Evolutionary conservation across 139 green algal species (phyloP).

Genomic region (Diplosphaera chodatii): DNA sequence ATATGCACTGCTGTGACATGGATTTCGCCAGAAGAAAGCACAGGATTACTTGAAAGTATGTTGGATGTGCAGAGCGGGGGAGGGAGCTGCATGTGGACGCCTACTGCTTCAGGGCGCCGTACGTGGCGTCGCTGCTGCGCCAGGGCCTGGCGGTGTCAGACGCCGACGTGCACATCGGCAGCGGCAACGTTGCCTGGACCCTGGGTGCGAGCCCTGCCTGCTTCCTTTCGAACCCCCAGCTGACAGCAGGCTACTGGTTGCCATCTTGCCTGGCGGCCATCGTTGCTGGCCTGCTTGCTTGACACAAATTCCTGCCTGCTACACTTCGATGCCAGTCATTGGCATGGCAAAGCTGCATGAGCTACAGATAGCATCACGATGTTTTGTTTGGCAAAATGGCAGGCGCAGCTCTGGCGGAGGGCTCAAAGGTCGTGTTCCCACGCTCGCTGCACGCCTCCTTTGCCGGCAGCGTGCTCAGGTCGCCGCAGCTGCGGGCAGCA

Average conservation of each 20-base stretch:
- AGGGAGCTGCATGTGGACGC: constrained; percentile 54
- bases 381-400: too few species aligned
- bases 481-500: background rate
- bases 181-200: constrained; percentile 51
- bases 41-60: too few species aligned
- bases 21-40: too few species aligned
- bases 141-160: constrained; percentile 51
- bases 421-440: constrained; percentile 17
- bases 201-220: constrained; percentile 25
- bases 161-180: constrained; percentile 36
- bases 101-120: constrained; percentile 79
- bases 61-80: constrained; percentile 12
- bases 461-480: background rate
- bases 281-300: too few species aligned
- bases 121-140: constrained; percentile 56
- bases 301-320: too few species aligned
- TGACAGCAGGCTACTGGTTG: too few species aligned
- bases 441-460: background rate
- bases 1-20: too few species aligned
- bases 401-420: constrained; percentile 65
- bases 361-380: too few species aligned
- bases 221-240: too few species aligned
- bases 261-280: too few species aligned
- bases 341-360: too few species aligned
- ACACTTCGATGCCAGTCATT: too few species aligned